Evolutionary conservation across 371 early-diverging fungal species (phyloP).

Genomic region (Choanephora cucurbitarum): DNA sequence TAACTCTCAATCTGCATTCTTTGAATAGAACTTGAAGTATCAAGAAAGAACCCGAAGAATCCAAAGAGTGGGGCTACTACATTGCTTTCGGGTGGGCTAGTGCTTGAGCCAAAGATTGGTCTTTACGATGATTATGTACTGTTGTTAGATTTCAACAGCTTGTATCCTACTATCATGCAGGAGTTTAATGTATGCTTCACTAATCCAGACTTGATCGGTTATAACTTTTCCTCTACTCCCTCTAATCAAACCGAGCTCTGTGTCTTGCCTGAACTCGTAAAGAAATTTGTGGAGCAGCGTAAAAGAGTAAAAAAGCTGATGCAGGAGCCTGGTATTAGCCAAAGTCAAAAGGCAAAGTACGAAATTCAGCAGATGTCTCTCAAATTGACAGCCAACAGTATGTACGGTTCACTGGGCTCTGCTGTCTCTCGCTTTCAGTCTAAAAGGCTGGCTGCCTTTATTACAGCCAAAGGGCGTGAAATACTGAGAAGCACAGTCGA

Average conservation of each 20-base stretch:
- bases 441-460: constrained; percentile 92
- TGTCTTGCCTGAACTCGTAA: constrained; percentile 90
- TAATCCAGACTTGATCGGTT: constrained; percentile 62
- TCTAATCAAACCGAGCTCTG: constrained; percentile 58
- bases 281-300: constrained; percentile 89
- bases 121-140: constrained; percentile 94
- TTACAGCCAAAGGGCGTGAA: constrained; percentile 96
- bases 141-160: constrained; percentile 97
- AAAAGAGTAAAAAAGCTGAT: constrained; percentile 90
- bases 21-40: constrained; percentile 29
- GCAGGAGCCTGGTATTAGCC: constrained; percentile 49
- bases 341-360: constrained; percentile 30
- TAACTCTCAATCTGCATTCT: too few species aligned
- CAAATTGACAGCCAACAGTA: constrained; percentile 98
- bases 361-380: constrained; percentile 95
- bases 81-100: constrained; percentile 96
- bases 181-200: constrained; percentile 99
- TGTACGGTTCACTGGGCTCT: constrained; percentile 99
- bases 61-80: constrained; percentile 65
- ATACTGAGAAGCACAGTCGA: constrained; percentile 91
- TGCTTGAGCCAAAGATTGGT: constrained; percentile 96
- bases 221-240: constrained; percentile 14
- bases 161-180: constrained; percentile 99
- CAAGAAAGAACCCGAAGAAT: constrained; percentile 36
- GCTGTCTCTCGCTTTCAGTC: constrained; percentile 93